Evolutionary conservation across 169 alveolate genomes (phyloP), one percentile per base, ranked within the genome.

Genomic region (Eimeria praecox): DNA sequence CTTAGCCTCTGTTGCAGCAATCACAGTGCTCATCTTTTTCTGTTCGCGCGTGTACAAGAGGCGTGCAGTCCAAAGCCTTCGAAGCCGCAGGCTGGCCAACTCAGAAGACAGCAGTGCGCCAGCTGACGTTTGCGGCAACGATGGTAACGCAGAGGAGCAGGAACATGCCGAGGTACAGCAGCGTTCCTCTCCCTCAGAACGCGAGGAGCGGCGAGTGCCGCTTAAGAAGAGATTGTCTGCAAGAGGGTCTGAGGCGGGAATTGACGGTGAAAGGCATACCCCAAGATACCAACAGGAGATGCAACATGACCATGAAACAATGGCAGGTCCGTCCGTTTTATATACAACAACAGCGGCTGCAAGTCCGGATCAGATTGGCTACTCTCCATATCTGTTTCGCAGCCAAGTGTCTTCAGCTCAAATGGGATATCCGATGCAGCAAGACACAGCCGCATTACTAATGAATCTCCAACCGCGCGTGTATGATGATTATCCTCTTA

Each of bases 81-180:
- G n/a, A n/a, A n/a, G n/a, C 80, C 80, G 80, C 24, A 69, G 80
- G n/a, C 80, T 69, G 24, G 44, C 44, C 46, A 30, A 27, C 80
- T 30, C 80, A 35, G n/a, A 69, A 33, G 80, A 35, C 22, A 35
- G 10, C 8, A 9, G 16, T 69, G 24, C n/a, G 30, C 24, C 80
- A 69, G 24, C 14, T 33, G 30, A 69, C 3, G 27, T 12, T 14
- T 69, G 80, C 80, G 49, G 46, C n/a, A 0, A 1, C 80, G 2
- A 44, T 8, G 0, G 27, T 69, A 49, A 69, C 27, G 80, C 0
- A 10, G 80, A 69, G 0, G 49, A 16, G 49, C 80, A 33, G 49
- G 0, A 33, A 24, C 16, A 69, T 5, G 35, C 24, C 24, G 35
- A 5, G 9, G 27, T 33, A 22, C 80, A n/a, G n/a, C 27, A 27